These are phyloP conservation scores for Pichia sp. DNA, from an alignment of 1,139 yeast species.

Conservation along the genomic window DNA sequence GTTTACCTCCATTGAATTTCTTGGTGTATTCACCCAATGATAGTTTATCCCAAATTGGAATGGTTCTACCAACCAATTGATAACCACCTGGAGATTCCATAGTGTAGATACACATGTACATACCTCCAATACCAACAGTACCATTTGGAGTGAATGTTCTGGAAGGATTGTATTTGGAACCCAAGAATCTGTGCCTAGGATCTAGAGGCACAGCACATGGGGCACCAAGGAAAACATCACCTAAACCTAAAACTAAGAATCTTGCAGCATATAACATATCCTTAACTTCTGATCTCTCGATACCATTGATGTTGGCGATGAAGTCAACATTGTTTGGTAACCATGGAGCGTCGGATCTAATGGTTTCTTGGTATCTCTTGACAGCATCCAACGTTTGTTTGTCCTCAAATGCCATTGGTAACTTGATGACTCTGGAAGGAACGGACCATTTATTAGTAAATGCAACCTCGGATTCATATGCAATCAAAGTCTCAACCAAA, in stretches of 20 bases:
- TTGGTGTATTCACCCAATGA: conserved; percentile 59
- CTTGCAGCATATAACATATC: conserved; percentile 84
- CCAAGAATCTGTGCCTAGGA: conserved; percentile 88
- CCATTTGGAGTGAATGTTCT: conserved; percentile 96
- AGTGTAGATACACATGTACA: conserved; percentile 97
- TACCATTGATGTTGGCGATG: conserved; percentile 78
- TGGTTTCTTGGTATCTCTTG: conserved; percentile 84
- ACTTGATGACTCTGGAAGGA: conserved; percentile 67
- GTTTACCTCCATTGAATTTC: conserved; percentile 38
- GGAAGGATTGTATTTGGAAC: conserved; percentile 93
- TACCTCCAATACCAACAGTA: conserved; percentile 96
- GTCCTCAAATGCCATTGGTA: conserved; percentile 97
- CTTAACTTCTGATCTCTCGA: conserved; percentile 65
- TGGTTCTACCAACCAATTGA: conserved; percentile 91
- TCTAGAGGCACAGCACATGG: conserved; percentile 98
- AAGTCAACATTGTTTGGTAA: conserved; percentile 95
- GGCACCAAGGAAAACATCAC: conserved; percentile 96
- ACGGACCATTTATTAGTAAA: conserved; percentile 79
- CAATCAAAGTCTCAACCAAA: conserved; percentile 54
- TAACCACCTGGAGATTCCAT: conserved; percentile 99
- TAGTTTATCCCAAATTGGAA: conserved; percentile 96
- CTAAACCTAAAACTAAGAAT: conserved; percentile 87
- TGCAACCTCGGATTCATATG: conserved; percentile 67
- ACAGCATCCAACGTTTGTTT: conserved; percentile 83
- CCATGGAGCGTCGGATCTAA: conserved; percentile 93